Conservation (phyloP, 2,329 filamentous ascomycete species). For the Botrytis elliptica region DNA sequence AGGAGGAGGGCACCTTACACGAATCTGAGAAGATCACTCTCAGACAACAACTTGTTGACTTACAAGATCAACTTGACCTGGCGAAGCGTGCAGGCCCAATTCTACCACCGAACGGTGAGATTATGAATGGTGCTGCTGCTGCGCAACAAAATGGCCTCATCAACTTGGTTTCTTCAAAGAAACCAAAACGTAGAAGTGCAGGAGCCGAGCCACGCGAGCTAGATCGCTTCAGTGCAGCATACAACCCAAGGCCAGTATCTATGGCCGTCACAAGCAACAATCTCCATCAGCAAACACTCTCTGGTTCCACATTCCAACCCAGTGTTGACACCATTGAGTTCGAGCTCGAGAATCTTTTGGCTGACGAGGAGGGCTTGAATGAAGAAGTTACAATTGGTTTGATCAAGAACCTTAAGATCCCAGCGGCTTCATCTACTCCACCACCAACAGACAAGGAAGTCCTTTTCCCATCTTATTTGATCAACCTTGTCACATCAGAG, state of each 20-base stretch:
- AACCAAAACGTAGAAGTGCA: conserved; percentile 90
- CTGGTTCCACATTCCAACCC: conserved; percentile 74
- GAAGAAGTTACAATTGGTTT: conserved; percentile 96
- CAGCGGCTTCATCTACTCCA: conserved; percentile 79
- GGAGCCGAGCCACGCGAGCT: conserved; percentile 80
- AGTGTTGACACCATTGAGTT: conserved; percentile 88
- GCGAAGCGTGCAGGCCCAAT: conserved; percentile 64
- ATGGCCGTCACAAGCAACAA: conserved; percentile 77
- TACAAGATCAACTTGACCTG: conserved; percentile 89
- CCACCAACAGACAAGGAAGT: conserved; percentile 98
- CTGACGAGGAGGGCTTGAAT: conserved; percentile 93
- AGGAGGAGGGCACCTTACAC: conserved; percentile 69
- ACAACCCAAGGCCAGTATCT: conserved; percentile 92
- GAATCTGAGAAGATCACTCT: conserved; percentile 85
- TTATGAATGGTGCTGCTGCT: conserved; percentile 60
- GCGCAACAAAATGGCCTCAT: conserved; percentile 74
- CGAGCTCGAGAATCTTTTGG: conserved; percentile 89
- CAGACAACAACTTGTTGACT: conserved; percentile 81
- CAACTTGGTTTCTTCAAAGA: conserved; percentile 96
- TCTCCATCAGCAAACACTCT: conserved; percentile 66
- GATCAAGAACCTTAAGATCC: conserved; percentile 95
- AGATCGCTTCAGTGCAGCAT: conserved; percentile 87
- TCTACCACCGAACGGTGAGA: conserved; percentile 68
- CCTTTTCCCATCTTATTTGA: conserved; percentile 96
- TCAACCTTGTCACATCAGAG: conserved; percentile 97